Evolutionary conservation across 208 protist genomes (phyloP), one percentile per base, ranked within the genome.

Genomic region (Wallacemonas sp.): DNA sequence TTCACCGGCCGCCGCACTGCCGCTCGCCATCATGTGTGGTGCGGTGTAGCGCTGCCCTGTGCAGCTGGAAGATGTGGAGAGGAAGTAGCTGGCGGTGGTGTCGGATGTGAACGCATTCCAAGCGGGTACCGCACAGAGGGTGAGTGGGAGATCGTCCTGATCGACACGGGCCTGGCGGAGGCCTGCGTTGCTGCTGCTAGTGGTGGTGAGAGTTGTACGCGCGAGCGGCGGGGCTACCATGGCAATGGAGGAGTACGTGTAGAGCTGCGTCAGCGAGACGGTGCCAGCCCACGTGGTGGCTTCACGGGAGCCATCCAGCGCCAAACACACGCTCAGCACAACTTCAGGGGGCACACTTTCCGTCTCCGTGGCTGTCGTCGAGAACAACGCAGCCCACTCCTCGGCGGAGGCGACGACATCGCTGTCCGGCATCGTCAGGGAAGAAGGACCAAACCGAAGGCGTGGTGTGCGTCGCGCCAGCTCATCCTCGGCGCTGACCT

Each of bases 261-360:
- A 21, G 4, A 58, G 51, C 15, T 38, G 51, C 5, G 19, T 26
- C 4, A 58, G 51, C 11, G 24, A 4, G n/a, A 58, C 31, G 15
- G 51, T 39, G 31, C 51, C 51, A 4, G 30, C 51, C 51, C 51
- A 58, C 28, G 51, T 55, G 14, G 47, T 55, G 47, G 47, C 47
- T n/a, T n/a, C n/a, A n/a, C n/a, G n/a, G n/a, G n/a, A n/a, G n/a
- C 41, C n/a, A 38, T 33, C 34, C 9, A 58, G 30, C 4, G 9
- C 26, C 9, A 58, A 6, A 19, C 51, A 58, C 9, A 58, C 51
- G 17, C n/a, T 30, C 30, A 58, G 14, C 9, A 31, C 24, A 11
- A 58, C 51, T 11, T 8, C 6, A 17, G 51, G 28, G n/a, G n/a
- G n/a, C n/a, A n/a, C n/a, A n/a, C n/a, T n/a, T 5, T 41, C 14